Base-by-base conservation (phyloP, 2,329 filamentous ascomycete genomes). In the Sarocladiaceae sp. region DNA sequence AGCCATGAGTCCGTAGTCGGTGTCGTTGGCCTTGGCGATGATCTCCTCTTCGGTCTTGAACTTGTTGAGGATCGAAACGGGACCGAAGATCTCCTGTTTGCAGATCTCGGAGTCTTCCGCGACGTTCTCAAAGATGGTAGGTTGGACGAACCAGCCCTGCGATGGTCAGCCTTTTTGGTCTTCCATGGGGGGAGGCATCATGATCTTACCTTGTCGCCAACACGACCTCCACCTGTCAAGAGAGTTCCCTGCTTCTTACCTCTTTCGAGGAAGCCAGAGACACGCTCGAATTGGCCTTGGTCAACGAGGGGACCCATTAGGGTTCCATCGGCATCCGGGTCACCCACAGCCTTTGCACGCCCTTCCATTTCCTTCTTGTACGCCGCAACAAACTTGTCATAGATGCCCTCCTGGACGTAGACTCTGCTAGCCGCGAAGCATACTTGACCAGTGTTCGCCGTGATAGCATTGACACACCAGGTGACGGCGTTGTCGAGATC, bases 341-440 rank as follows among this genome's bases (percentile, higher is more conserved):
- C 74, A 9, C 83, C 84, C 0, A 80, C 60, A 9, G 74, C 73
- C 37, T 81, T 68, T 48, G 74, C 70, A 47, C 58, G 59, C 35
- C 69, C 59, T 62, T 67, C 69, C 67, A 86, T 79, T 50, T 81
- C 80, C 46, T 73, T 67, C 15, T 83, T 62, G 23, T 86, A 69
- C 0, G 63, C 62, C 47, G 68, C 66, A 47, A 85, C 75, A 53
- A 88, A 88, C 7, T 65, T 66, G 16, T 68, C 53, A 51, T 84
- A 80, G 60, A 84, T 72, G 27, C 60, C 57, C 37, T 70, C 64
- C 2, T 82, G 82, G 3, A 88, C 75, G 58, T 86, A 86, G 7
- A 88, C 80, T 3, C 83, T 68, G 1, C 82, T 85, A 5, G 82
- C 82, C 51, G 86, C 86, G 26, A 83, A 85, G 67, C 84, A 88